These are phyloP conservation scores for Pichia nakasei DNA, from an alignment of 805 yeast species.

Conservation along the genomic window DNA sequence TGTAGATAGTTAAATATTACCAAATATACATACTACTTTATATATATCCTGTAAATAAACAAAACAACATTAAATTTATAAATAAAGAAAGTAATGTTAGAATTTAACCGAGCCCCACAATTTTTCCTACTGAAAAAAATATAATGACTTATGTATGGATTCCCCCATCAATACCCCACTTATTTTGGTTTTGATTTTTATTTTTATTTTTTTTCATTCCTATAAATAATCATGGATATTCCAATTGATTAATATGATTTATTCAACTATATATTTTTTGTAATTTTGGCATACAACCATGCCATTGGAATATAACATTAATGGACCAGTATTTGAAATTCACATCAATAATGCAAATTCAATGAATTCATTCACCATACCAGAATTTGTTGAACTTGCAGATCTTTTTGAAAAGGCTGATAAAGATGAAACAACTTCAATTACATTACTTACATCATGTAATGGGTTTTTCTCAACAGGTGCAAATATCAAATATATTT, in stretches of 20 bases:
- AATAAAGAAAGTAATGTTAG: not conserved
- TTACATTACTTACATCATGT: conserved; percentile 59
- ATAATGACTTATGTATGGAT: no score
- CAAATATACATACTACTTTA: not conserved
- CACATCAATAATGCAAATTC: conserved; percentile 53
- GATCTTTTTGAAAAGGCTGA: conserved; percentile 55
- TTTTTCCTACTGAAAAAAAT: no score
- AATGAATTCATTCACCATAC: conserved; percentile 59
- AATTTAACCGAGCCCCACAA: no score
- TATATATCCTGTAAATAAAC: not conserved
- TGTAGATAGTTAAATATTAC: not conserved
- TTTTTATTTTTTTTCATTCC: no score
- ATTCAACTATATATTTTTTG: no score
- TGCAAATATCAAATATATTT: conserved; percentile 50
- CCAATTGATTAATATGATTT: no score
- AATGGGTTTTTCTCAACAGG: conserved; percentile 82
- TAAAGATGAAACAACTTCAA: conserved; percentile 46
- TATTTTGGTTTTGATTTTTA: no score
- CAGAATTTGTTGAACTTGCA: conserved; percentile 55
- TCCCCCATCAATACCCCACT: no score
- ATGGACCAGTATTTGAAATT: conserved; percentile 36
- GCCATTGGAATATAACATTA: conserved; percentile 7
- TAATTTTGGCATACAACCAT: conserved; percentile 1
- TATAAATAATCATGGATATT: no score
- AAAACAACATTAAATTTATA: no score